Conservation (phyloP, 192 early-diverging fungal species). For the Funneliformis mosseae region DNA sequence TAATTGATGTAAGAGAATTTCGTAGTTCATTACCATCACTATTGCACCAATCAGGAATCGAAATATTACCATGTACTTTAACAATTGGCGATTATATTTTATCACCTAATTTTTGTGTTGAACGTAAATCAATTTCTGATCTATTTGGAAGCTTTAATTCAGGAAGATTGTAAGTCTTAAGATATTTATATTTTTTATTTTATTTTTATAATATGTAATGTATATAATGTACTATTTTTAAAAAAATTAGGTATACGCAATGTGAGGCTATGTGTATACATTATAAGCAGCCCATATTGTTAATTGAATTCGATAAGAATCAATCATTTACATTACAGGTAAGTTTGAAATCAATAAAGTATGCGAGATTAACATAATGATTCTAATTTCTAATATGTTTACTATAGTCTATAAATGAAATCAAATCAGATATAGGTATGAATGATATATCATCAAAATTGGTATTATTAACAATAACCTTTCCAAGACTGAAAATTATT, state of each 20-base stretch:
- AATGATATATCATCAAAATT: slow-evolving; percentile 75
- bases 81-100: slow-evolving; percentile 95
- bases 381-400: background rate
- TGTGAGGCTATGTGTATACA: slow-evolving; percentile 84
- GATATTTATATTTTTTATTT: background rate
- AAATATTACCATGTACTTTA: slow-evolving; percentile 80
- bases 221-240: background rate
- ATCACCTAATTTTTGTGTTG: slow-evolving; percentile 82
- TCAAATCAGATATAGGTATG: slow-evolving; percentile 58
- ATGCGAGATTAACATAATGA: too few species aligned
- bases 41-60: slow-evolving; percentile 76
- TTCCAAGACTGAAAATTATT: slow-evolving; percentile 81
- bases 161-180: slow-evolving; percentile 70
- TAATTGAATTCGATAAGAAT: slow-evolving; percentile 92
- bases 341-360: slow-evolving; percentile 23
- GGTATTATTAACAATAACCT: slow-evolving; percentile 73
- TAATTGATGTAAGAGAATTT: slow-evolving; percentile 95
- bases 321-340: slow-evolving; percentile 80
- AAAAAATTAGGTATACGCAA: slow-evolving; percentile 67
- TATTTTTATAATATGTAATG: background rate
- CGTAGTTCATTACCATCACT: slow-evolving; percentile 86
- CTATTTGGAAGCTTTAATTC: slow-evolving; percentile 80
- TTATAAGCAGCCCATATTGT: slow-evolving; percentile 76
- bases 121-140: slow-evolving; percentile 91
- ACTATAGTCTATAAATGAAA: slow-evolving; percentile 44